Conservation (phyloP, 2,329 filamentous ascomycete species). For the Emergomyces orientalis region DNA sequence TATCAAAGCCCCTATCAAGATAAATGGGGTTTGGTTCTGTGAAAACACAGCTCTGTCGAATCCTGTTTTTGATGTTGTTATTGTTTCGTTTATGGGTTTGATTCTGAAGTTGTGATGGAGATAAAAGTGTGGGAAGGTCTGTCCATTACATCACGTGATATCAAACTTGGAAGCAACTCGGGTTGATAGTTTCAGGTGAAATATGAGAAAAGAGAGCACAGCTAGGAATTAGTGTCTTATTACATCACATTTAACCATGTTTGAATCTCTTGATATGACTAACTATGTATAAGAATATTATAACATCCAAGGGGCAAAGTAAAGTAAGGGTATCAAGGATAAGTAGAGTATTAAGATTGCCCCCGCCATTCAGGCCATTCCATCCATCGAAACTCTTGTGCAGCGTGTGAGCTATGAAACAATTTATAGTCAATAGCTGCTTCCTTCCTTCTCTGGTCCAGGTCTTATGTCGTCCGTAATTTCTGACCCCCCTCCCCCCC, state of each 20-base stretch:
- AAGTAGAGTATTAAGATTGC: neutral
- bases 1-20: neutral
- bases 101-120: neutral
- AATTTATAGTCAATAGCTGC: neutral
- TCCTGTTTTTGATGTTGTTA: neutral
- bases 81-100: neutral
- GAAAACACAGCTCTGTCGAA: neutral
- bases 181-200: neutral
- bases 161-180: too few relatives aligned
- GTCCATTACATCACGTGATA: neutral
- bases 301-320: neutral
- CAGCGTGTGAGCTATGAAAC: neutral
- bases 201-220: neutral
- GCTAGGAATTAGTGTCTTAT: neutral
- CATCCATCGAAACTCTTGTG: neutral
- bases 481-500: too few relatives aligned
- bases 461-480: neutral
- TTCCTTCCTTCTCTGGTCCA: neutral
- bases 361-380: neutral
- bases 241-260: neutral
- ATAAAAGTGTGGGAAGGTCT: neutral
- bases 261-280: neutral
- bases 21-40: neutral
- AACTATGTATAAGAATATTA: neutral
- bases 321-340: neutral